These are phyloP conservation scores for Diaporthe amygdali DNA, from an alignment of 2,329 filamentous ascomycete genomes.

Conservation along the genomic window DNA sequence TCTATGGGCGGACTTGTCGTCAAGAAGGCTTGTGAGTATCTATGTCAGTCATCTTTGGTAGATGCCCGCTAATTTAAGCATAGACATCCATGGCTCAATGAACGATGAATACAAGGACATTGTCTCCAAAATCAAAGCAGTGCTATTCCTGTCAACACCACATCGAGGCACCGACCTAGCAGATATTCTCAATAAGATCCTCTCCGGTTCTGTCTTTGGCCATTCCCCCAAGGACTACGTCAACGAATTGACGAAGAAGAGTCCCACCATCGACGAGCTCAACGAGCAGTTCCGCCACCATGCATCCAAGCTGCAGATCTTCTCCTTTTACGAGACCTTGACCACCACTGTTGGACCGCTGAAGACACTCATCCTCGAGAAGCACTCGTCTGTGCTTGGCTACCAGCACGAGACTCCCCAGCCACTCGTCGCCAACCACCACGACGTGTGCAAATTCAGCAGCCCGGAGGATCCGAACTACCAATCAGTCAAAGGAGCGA, in stretches of 20 bases:
- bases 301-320: conserved; percentile 34
- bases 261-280: conserved; percentile 32
- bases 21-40: conserved; percentile 28
- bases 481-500: conserved; percentile 23
- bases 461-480: conserved; percentile 30
- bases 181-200: conserved; percentile 30
- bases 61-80: background rate
- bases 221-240: conserved; percentile 33
- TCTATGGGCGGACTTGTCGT: conserved; percentile 34
- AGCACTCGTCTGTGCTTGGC: conserved; percentile 34
- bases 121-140: conserved; percentile 26
- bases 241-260: conserved; percentile 30
- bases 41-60: too few species aligned
- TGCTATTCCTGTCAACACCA: conserved; percentile 34
- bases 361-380: conserved; percentile 30
- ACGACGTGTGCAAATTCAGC: conserved; percentile 36
- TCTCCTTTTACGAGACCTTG: conserved; percentile 42
- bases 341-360: conserved; percentile 28
- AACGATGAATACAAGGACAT: conserved; percentile 31
- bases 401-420: conserved; percentile 32
- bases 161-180: conserved; percentile 33
- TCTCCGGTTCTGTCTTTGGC: conserved; percentile 22
- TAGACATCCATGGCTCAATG: conserved; percentile 28
- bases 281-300: conserved; percentile 41
- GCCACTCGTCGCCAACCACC: conserved; percentile 37